Evolutionary conservation across 202 grass and related monocot genomes (phyloP), one percentile per base, ranked within the genome.

Genomic region (Panicum virgatum): DNA sequence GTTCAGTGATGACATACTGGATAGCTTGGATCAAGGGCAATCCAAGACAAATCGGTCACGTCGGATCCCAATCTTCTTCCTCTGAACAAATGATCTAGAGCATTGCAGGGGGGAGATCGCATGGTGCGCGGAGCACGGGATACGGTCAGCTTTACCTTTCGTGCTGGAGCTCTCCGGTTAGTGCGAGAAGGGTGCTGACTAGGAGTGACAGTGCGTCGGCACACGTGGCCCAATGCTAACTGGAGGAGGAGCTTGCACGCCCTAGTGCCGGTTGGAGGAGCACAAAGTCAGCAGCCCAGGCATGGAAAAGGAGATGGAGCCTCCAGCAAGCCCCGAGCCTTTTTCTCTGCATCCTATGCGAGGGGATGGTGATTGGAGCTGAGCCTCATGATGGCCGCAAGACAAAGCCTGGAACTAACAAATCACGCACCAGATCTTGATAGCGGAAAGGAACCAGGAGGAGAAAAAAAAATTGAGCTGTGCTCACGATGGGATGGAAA

Each of bases 351-450:
- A 69, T 63, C 74, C 43, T 75, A 66, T 75, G 51, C 58, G 40
- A 79, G 48, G 25, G 16, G 75, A 84, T 80, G 68, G 43, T 25
- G 86, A 84, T 75, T 69, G 76, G 69, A 75, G 81, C 32, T 68
- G 58, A 54, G 4, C 18, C 51, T 79, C 88, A 75, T 79, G 79
- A 90, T 90, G 83, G 67, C 60, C 22, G 26, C 1, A 30, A 32
- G 74, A 83, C 66, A 75, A 51, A 67, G 27, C 37, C 66, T 47
- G 23, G 67, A 90, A 86, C 83, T 83, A 79, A 46, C 83, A 78
- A 83, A 90, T 82, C 83, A 86, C 71, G 69, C 75, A 79, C 73
- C 51, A 29, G 72, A 86, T 90, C 83, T 90, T 75, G 88, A 79
- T 83, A 70, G 32, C 61, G 18, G 0, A 32, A 29, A 56, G 34